phyloP scores from a whole-genome alignment of 2,329 filamentous ascomycete species.

The Claviceps sorghi region DNA sequence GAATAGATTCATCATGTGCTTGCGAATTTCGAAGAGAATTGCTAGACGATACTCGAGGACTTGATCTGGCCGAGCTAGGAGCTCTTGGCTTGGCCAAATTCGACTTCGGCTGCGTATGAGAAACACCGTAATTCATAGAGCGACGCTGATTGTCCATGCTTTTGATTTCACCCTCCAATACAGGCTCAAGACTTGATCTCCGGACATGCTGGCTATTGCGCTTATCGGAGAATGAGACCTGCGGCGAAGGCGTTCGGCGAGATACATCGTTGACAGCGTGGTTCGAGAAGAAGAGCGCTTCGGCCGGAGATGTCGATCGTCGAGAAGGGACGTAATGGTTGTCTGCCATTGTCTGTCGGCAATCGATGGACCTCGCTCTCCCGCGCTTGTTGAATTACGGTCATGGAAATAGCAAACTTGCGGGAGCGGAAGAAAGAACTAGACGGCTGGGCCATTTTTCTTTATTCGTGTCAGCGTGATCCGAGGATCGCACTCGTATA shows the following conservation, averaged over 20 bases:
- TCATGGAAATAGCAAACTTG: background rate
- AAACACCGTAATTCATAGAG: background rate
- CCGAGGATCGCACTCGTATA: background rate
- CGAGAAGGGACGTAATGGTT: background rate
- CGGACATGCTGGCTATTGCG: conserved; percentile 1
- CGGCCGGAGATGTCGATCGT: conserved; percentile 1
- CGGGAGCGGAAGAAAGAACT: background rate
- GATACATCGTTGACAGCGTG: background rate
- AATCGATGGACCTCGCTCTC: background rate
- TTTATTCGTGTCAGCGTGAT: background rate
- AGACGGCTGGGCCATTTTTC: background rate
- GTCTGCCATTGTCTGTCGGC: background rate
- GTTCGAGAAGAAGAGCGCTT: background rate
- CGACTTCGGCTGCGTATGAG: background rate
- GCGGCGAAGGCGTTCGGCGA: conserved; percentile 3
- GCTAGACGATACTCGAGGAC: background rate
- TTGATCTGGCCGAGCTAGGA: background rate
- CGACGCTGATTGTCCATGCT: background rate
- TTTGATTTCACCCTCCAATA: conserved; percentile 2
- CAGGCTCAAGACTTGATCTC: conserved; percentile 3
- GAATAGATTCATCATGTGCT: background rate
- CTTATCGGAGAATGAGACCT: conserved; percentile 1
- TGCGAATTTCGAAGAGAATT: background rate
- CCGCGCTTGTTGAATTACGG: background rate
- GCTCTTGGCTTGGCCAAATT: conserved; percentile 5